Percentiles rank a stretch among this genome's conserved stretches.
phyloP scores from a whole-genome alignment of 768 basidiomycete genomes.

The Mycena belliarum region DNA sequence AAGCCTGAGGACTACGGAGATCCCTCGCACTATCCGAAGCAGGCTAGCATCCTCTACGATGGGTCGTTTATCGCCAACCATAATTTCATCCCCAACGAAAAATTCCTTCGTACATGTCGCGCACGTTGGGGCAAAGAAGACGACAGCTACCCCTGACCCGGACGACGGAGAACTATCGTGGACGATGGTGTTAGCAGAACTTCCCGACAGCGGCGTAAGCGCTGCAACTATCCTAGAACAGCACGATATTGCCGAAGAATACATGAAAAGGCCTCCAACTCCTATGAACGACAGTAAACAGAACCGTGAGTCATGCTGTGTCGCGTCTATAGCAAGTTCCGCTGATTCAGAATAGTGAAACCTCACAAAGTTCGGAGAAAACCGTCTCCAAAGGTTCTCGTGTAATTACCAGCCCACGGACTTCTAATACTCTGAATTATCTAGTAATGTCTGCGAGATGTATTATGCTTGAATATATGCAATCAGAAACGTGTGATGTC shows the following conservation, averaged over 20 bases:
- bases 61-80: conserved; percentile 33
- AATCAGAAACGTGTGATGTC: conserved; percentile 68
- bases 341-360: conserved; percentile 20
- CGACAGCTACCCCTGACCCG: conserved; percentile 40
- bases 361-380: conserved; percentile 16
- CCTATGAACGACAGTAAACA: background rate
- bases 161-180: conserved; percentile 57
- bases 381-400: conserved; percentile 12
- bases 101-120: conserved; percentile 68
- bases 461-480: background rate
- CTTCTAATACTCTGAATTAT: conserved; percentile 1
- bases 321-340: background rate
- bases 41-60: conserved; percentile 15
- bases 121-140: conserved; percentile 50
- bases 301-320: conserved; percentile 1
- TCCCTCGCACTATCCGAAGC: conserved; percentile 20
- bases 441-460: background rate
- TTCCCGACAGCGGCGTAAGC: conserved; percentile 21
- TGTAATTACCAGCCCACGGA: background rate
- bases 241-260: conserved; percentile 34
- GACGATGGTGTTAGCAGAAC: conserved; percentile 42
- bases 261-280: conserved; percentile 30
- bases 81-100: conserved; percentile 60
- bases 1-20: conserved; percentile 2
- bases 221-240: conserved; percentile 34